Evolutionary conservation across 306 rosid genomes (phyloP).

Genomic region (Potentilla sterilis): DNA sequence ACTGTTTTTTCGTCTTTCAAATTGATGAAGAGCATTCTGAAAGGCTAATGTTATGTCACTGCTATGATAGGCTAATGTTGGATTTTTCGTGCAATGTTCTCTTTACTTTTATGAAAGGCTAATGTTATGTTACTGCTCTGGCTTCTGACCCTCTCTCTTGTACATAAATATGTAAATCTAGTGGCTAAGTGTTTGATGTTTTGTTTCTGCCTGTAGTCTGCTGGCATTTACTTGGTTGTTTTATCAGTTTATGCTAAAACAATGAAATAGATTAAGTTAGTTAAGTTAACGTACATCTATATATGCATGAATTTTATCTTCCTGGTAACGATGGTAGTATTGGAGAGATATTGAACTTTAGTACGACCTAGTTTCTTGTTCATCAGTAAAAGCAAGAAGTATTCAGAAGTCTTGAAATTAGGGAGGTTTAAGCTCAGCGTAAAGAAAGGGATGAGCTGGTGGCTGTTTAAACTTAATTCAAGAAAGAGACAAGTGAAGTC

Average conservation of each 20-base stretch:
- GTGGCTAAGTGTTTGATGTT: neutral
- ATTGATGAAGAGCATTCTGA: neutral
- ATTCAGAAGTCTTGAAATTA: neutral
- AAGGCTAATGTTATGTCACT: neutral
- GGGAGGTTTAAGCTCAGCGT: neutral
- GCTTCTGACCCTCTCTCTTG: neutral
- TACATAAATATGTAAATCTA: neutral
- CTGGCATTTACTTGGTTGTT: neutral
- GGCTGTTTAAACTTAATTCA: neutral
- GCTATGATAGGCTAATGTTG: no score
- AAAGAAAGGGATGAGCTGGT: neutral
- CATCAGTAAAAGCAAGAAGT: no score
- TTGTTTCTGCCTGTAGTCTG: neutral
- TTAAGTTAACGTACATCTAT: neutral
- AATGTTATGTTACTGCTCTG: neutral
- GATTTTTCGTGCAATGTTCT: neutral
- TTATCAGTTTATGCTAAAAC: neutral
- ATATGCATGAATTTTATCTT: neutral
- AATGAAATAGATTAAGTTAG: neutral
- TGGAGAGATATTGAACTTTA: neutral
- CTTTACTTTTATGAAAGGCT: neutral
- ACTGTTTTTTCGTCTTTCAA: neutral
- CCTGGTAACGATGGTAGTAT: neutral
- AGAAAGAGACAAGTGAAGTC: neutral
- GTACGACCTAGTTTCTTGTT: no score